Evolutionary conservation across 257 asterid species (phyloP).

Genomic region (Orobanche coerulescens): DNA sequence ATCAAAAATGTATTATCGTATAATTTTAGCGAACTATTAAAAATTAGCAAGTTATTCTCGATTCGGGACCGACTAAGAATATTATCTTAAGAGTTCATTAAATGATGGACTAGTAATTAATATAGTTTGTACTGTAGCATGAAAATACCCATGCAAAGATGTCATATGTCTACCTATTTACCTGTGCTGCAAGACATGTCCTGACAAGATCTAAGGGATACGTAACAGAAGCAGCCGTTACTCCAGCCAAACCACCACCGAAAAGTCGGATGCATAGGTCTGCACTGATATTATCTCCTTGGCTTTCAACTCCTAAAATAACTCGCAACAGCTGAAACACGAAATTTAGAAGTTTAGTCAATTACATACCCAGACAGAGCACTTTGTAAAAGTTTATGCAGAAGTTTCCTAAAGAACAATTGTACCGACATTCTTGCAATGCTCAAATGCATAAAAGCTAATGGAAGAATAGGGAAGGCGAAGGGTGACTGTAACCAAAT

Average conservation of each 20-base stretch:
- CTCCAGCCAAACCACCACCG: conserved; percentile 89
- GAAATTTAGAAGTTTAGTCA: conserved; percentile 4
- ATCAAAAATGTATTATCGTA: no score
- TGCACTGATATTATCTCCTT: conserved; percentile 49
- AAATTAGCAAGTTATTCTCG: no score
- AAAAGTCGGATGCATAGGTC: conserved; percentile 64
- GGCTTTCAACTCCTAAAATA: conserved; percentile 45
- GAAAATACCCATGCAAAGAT: not conserved
- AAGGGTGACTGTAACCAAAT: conserved; percentile 77
- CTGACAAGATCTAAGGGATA: conserved; percentile 84
- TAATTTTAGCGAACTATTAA: no score
- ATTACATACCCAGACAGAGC: conserved; percentile 1
- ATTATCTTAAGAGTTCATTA: no score
- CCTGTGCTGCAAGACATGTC: conserved; percentile 87
- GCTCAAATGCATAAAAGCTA: conserved; percentile 75
- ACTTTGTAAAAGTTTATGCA: not conserved
- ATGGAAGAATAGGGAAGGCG: conserved; percentile 82
- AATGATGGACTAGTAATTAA: no score
- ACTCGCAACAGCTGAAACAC: conserved; percentile 44
- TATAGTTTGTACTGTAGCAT: no score
- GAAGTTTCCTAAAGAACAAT: conserved; percentile 32
- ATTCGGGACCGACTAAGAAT: no score
- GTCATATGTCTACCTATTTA: conserved; percentile 8
- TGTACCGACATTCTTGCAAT: conserved; percentile 86
- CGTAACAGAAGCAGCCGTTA: conserved; percentile 77